These are phyloP conservation scores for Heliosperma pusillum DNA, from an alignment of 148 eudicot species.

Conservation along the genomic window DNA sequence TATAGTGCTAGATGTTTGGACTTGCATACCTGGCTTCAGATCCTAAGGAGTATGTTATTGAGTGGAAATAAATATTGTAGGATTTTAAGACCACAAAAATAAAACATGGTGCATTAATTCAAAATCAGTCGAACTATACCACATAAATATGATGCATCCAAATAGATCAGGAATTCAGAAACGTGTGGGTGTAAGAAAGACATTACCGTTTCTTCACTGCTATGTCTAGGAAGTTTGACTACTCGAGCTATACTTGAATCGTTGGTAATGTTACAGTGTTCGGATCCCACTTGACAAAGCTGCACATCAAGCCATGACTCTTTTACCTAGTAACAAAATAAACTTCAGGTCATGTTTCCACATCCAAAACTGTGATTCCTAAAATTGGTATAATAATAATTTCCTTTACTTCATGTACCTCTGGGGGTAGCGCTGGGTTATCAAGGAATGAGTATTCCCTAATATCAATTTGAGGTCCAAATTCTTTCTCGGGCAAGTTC, in stretches of 20 bases:
- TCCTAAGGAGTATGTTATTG: too few relatives aligned
- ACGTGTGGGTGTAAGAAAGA: neutral
- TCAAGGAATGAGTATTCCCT: constrained; percentile 87
- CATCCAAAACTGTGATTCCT: neutral
- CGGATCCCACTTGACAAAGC: constrained; percentile 85
- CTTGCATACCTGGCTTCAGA: too few relatives aligned
- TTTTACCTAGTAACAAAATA: constrained; percentile 59
- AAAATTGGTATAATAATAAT: neutral
- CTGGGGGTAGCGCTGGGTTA: constrained; percentile 67
- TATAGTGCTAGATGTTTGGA: too few relatives aligned
- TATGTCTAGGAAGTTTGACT: constrained; percentile 70
- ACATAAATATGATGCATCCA: neutral
- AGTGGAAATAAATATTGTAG: neutral
- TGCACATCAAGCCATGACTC: constrained; percentile 97
- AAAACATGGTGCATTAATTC: neutral
- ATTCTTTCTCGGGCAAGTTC: constrained; percentile 58
- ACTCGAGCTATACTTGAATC: constrained; percentile 39
- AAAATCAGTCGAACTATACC: neutral
- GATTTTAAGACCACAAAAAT: neutral
- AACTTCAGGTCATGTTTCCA: constrained; percentile 2
- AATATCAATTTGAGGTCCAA: constrained; percentile 68
- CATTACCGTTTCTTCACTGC: constrained; percentile 85
- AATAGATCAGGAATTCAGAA: neutral
- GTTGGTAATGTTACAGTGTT: constrained; percentile 49
- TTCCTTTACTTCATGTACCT: constrained; percentile 37